Evolutionary conservation across 2,329 filamentous ascomycete genomes (phyloP), one percentile per base, ranked within the genome.

Genomic region (Ophiocordyceps camponoti-leonardi): DNA sequence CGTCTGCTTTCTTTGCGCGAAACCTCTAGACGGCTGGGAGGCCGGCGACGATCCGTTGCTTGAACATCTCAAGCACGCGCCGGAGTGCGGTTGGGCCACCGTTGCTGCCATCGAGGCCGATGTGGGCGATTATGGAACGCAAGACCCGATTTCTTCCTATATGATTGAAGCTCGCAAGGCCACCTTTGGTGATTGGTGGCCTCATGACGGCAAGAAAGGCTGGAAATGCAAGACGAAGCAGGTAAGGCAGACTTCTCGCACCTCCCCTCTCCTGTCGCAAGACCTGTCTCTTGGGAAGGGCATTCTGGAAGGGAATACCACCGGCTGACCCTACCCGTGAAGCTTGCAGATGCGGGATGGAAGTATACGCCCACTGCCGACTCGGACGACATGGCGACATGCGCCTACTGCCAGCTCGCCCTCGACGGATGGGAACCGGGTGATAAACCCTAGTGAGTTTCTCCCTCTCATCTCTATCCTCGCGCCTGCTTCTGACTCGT

Each of bases 361-460:
- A 87, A 83, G 58, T 95, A 88, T 63, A 93, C 87, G 22, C 88
- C 92, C 0, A 85, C 78, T 6, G 66, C 76, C 41, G 86, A 90
- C 41, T 86, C 80, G 13, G 81, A 92, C 51, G 92, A 98, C 61
- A 85, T 90, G 66, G 85, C 86, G 11, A 92, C 83, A 12, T 98
- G 92, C 59, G 74, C 84, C 26, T 95, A 96, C 64, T 98, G 92
- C 66, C 78, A 83, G 47, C 66, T 96, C 16, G 86, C 83, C 12
- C 73, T 98, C 12, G 90, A 96, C 61, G 87, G 87, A 7, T 98
- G 93, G 92, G 92, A 96, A 58, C 81, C 83, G 1, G 80, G 81
- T 48, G 92, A 98, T 60, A 86, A 94, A 58, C 92, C 92, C 49
- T 75, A 83, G 79, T 87, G 61, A 64, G 82, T 64, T 22, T 12